Evolutionary conservation across 768 basidiomycete genomes (phyloP).

Genomic region (Russula compacta): DNA sequence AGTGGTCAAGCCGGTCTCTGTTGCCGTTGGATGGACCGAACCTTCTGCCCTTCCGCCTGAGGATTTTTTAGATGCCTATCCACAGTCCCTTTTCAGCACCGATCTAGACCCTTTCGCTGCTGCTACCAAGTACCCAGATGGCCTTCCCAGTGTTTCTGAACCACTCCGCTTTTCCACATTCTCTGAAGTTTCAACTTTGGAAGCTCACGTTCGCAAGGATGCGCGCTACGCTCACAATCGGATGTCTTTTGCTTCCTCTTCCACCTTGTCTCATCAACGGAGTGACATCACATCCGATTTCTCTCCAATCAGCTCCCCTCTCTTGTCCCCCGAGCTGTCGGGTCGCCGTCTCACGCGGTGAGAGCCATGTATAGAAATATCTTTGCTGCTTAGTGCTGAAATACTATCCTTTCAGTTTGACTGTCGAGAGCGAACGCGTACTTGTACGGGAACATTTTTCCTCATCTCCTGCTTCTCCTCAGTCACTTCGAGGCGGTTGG

Average conservation of each 20-base stretch:
- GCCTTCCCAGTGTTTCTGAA: slow-evolving; percentile 33
- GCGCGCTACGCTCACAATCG: slow-evolving; percentile 34
- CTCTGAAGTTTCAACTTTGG: slow-evolving; percentile 42
- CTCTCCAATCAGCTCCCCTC: slow-evolving; percentile 10
- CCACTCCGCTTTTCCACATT: slow-evolving; percentile 41
- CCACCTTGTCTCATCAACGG: slow-evolving; percentile 39
- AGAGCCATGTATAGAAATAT: background rate
- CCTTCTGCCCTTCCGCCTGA: slow-evolving; percentile 49
- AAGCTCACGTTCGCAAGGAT: slow-evolving; percentile 33
- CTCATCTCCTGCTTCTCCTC: slow-evolving; percentile 5
- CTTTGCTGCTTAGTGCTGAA: background rate
- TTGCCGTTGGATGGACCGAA: slow-evolving; percentile 46
- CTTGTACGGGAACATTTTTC: slow-evolving; percentile 5
- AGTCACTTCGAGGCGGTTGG: background rate
- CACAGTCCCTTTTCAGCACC: slow-evolving; percentile 49
- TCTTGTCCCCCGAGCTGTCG: slow-evolving; percentile 4
- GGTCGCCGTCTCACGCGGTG: slow-evolving; percentile 16
- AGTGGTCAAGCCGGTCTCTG: slow-evolving; percentile 47
- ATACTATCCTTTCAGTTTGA: slow-evolving; percentile 1
- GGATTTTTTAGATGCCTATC: slow-evolving; percentile 23
- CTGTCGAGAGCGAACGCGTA: slow-evolving; percentile 17
- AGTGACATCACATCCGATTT: slow-evolving; percentile 17
- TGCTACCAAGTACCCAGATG: slow-evolving; percentile 36
- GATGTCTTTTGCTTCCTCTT: slow-evolving; percentile 49
- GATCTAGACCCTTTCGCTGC: slow-evolving; percentile 60